These are phyloP conservation scores for Tetrastigma voinierianum DNA, from an alignment of 164 flowering plant species.

Conservation along the genomic window DNA sequence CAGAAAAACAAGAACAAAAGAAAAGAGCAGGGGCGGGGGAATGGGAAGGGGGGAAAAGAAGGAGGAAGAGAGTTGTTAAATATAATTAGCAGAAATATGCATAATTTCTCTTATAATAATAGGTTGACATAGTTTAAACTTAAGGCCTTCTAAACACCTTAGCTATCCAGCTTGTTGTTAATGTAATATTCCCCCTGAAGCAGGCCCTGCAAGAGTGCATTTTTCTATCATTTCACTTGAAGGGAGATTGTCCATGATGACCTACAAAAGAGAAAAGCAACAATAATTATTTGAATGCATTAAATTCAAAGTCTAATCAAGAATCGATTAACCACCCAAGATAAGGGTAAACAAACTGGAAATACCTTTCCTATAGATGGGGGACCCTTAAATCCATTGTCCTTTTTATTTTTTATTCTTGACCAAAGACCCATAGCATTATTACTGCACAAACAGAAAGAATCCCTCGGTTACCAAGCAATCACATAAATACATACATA, in stretches of 20 bases:
- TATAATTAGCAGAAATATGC: background rate
- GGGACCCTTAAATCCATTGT: constrained; percentile 56
- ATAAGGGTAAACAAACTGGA: background rate
- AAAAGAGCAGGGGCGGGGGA: background rate
- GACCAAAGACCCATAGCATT: constrained; percentile 90
- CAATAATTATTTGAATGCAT: background rate
- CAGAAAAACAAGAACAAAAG: background rate
- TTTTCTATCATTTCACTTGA: constrained; percentile 75
- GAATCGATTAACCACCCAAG: background rate
- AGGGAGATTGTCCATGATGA: constrained; percentile 73
- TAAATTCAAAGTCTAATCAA: background rate
- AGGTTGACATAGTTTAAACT: background rate
- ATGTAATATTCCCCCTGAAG: constrained; percentile 73
- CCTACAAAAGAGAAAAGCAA: constrained; percentile 37
- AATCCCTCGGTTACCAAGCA: background rate
- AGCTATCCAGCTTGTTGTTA: constrained; percentile 83
- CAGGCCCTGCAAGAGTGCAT: constrained; percentile 84
- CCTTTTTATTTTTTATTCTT: constrained; percentile 56
- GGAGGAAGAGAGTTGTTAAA: background rate
- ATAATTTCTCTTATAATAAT: no score
- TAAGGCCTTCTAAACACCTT: constrained; percentile 46
- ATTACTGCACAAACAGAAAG: constrained; percentile 47
- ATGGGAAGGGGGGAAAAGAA: background rate
- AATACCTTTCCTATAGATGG: constrained; percentile 78
- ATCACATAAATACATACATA: background rate